phyloP scores from a whole-genome alignment of 129 eudicot genomes.

The Lactuca saligna region DNA sequence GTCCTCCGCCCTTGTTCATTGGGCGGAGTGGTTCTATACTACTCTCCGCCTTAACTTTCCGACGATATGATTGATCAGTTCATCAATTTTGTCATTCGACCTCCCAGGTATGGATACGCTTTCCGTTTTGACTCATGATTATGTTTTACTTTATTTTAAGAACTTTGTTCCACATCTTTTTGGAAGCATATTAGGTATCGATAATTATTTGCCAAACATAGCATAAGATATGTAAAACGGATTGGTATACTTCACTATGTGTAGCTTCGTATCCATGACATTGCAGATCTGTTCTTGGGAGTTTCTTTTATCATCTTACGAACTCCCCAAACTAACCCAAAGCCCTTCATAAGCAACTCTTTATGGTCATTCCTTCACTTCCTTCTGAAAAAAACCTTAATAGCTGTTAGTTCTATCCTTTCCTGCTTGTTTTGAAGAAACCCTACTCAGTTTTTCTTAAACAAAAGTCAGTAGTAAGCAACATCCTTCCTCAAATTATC shows the following conservation, averaged over 20 bases:
- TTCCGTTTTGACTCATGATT: background rate
- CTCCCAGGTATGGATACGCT: slow-evolving; percentile 64
- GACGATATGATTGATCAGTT: slow-evolving; percentile 80
- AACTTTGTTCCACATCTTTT: background rate
- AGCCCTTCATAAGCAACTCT: background rate
- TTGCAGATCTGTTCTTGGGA: background rate
- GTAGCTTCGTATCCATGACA: background rate
- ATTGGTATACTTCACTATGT: too few relatives aligned
- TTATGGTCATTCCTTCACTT: background rate
- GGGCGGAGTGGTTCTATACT: background rate
- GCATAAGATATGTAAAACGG: background rate
- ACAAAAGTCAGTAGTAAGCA: background rate
- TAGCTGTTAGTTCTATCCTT: background rate
- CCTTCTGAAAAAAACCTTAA: background rate
- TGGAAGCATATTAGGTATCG: background rate
- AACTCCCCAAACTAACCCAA: background rate
- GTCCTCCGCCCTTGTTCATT: background rate
- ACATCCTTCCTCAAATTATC: too few relatives aligned
- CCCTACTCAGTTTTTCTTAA: background rate
- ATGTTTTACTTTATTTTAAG: background rate
- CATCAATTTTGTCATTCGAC: slow-evolving; percentile 90
- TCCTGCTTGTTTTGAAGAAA: background rate
- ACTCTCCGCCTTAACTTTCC: background rate
- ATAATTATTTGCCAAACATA: background rate
- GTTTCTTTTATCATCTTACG: background rate